Evolutionary conservation across 768 basidiomycete genomes (phyloP).

Genomic region (Russula sp.): DNA sequence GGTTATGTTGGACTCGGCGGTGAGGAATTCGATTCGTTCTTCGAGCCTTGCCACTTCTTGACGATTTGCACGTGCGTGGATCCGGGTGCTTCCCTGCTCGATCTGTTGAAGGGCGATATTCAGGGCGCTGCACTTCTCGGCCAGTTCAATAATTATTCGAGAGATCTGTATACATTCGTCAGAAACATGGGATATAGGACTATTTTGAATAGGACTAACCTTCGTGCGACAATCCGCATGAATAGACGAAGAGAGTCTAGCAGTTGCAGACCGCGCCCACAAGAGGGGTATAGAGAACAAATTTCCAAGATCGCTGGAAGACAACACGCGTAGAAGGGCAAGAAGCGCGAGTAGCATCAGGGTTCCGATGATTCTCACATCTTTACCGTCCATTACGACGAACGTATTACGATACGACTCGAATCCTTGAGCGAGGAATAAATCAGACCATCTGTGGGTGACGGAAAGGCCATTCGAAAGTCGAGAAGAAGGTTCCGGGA

Average conservation of each 20-base stretch:
- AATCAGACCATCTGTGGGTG: background rate
- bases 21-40: background rate
- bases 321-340: background rate
- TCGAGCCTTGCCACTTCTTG: slow-evolving; percentile 9
- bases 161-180: background rate
- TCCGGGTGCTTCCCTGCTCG: background rate
- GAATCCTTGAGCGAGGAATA: background rate
- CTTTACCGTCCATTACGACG: background rate
- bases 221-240: background rate
- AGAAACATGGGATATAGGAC: background rate
- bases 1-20: background rate
- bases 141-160: background rate
- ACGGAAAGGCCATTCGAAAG: background rate
- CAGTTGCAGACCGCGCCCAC: background rate
- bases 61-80: background rate
- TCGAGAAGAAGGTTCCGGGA: background rate
- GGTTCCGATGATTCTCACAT: no score
- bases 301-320: background rate
- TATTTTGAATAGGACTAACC: background rate
- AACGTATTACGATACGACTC: background rate
- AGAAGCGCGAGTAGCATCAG: background rate
- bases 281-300: background rate
- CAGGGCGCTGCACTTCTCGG: background rate
- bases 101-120: slow-evolving; percentile 5
- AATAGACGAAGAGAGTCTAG: background rate